Conservation (phyloP, 257 asterid species). For the Plantago ovata region DNA sequence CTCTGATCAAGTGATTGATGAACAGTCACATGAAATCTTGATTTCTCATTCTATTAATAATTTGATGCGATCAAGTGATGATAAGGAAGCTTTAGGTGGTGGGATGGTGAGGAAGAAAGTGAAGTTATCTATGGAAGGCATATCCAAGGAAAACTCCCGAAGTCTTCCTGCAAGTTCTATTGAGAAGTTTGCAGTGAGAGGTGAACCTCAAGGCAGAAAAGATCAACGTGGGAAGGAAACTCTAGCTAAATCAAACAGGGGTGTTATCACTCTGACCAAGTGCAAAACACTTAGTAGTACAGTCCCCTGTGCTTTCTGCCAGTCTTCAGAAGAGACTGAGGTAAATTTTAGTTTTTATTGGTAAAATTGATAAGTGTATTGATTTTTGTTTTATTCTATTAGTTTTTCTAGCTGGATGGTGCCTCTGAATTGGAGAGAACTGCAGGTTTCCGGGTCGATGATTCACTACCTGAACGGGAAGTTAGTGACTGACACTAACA, state of each 20-base stretch:
- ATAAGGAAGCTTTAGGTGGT: conserved; percentile 24
- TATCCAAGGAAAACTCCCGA: conserved; percentile 19
- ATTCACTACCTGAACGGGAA: conserved; percentile 66
- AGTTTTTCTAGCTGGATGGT: conserved; percentile 8
- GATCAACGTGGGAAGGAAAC: conserved; percentile 18
- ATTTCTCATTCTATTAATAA: conserved; percentile 23
- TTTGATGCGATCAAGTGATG: conserved; percentile 25
- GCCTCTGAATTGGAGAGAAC: conserved; percentile 15
- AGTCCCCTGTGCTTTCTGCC: conserved; percentile 71
- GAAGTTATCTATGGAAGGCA: conserved; percentile 36
- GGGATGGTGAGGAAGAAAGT: conserved; percentile 38
- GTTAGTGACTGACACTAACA: conserved; percentile 32
- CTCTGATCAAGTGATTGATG: conserved; percentile 22
- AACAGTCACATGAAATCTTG: conserved; percentile 21
- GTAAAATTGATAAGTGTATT: conserved; percentile 1
- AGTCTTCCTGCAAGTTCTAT: conserved; percentile 16
- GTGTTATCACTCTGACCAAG: conserved; percentile 24
- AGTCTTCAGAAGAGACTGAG: conserved; percentile 66
- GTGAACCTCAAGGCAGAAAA: conserved; percentile 19
- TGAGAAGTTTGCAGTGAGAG: conserved; percentile 22
- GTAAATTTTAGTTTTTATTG: conserved; percentile 31
- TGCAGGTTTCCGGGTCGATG: conserved; percentile 75
- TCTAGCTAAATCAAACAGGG: conserved; percentile 27
- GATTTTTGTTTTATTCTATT: conserved; percentile 16
- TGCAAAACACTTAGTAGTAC: conserved; percentile 30